Conservation (phyloP, 129 eudicot genomes). For the Glebionis coronaria region DNA sequence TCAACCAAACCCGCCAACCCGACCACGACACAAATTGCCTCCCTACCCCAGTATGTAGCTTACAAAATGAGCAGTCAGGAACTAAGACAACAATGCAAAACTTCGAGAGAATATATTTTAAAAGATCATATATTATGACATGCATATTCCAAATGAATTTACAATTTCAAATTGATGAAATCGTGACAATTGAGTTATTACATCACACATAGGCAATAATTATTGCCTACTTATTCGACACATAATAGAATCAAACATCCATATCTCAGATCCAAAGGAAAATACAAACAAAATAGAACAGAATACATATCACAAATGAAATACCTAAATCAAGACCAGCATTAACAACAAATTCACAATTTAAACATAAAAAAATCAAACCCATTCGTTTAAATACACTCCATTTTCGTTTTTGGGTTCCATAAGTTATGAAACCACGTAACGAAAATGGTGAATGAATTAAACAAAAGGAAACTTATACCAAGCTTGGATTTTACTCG, state of each 20-base stretch:
- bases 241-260: constrained; percentile 23
- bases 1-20: no score
- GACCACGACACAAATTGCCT: no score
- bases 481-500: constrained; percentile 7
- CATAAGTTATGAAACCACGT: background rate
- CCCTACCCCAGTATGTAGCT: no score
- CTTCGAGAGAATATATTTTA: no score
- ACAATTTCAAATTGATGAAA: constrained; percentile 15
- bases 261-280: constrained; percentile 8
- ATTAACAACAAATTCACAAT: constrained; percentile 24
- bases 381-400: constrained; percentile 11
- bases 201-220: constrained; percentile 36
- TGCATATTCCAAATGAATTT: background rate
- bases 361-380: background rate
- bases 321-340: constrained; percentile 17
- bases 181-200: constrained; percentile 22
- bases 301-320: background rate
- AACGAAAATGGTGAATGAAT: constrained; percentile 15
- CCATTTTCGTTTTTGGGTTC: constrained; percentile 18
- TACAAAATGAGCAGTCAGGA: no score
- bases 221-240: constrained; percentile 31
- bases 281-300: constrained; percentile 5
- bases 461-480: constrained; percentile 19
- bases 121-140: background rate
- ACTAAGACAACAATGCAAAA: no score